Evolutionary conservation across 371 early-diverging fungal species (phyloP).

Genomic region (Caulochytrium protostelioides): DNA sequence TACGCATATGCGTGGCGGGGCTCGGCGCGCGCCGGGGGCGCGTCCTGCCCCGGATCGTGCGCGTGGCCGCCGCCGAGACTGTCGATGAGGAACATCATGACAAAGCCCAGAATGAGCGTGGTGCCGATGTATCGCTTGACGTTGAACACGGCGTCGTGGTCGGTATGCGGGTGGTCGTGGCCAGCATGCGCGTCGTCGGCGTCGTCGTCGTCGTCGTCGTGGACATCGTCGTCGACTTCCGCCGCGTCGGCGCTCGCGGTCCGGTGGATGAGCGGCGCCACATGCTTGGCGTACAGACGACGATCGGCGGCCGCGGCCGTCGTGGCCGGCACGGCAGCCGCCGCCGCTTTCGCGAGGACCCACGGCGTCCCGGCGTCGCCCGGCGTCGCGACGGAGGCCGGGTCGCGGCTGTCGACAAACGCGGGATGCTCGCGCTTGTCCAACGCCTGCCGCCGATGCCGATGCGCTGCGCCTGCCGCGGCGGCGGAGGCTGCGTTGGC

Average conservation of each 20-base stretch:
- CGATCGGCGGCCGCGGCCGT: no score
- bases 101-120: conserved; percentile 60
- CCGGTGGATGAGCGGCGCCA: background rate
- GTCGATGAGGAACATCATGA: conserved; percentile 72
- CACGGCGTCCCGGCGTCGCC: no score
- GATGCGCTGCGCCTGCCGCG: no score
- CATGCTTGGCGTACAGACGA: no score
- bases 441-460: no score
- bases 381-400: no score
- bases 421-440: no score
- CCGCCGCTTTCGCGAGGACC: no score
- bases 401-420: no score
- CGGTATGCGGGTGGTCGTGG: conserved; percentile 4
- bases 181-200: conserved; percentile 2
- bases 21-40: conserved; percentile 10
- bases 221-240: conserved; percentile 4
- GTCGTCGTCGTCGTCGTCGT: conserved; percentile 4
- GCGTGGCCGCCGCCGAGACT: conserved; percentile 20
- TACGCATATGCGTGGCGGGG: background rate
- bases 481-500: no score
- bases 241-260: background rate
- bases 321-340: no score
- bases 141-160: conserved; percentile 5
- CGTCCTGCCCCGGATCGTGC: conserved; percentile 6
- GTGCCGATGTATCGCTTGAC: conserved; percentile 51